These are phyloP conservation scores for Rhizoclosmatium sp. DNA, from an alignment of 192 early-diverging fungal species.

Conservation along the genomic window DNA sequence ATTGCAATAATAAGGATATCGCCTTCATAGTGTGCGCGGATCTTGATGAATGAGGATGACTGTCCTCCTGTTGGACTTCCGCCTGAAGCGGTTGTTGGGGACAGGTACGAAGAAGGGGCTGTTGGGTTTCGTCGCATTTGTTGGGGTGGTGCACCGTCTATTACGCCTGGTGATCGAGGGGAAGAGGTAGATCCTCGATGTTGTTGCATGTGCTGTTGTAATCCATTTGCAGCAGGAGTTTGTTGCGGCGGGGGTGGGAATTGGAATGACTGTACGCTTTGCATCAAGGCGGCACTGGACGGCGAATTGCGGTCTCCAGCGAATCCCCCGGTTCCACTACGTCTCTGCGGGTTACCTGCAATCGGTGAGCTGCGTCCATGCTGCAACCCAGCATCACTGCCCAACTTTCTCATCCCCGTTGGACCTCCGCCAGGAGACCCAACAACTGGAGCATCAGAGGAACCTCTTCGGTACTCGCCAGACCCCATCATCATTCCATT, in stretches of 20 bases:
- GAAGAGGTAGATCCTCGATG: neutral
- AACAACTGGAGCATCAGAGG: neutral
- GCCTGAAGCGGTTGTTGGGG: neutral
- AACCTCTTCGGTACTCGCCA: neutral
- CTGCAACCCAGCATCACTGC: too few relatives aligned
- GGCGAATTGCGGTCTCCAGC: neutral
- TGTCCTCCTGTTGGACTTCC: neutral
- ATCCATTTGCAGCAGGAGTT: neutral
- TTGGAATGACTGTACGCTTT: neutral
- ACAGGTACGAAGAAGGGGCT: neutral
- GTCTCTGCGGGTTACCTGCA: too few relatives aligned
- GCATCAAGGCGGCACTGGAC: neutral
- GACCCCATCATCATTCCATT: constrained; percentile 13
- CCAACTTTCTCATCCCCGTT: too few relatives aligned
- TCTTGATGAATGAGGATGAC: constrained; percentile 60
- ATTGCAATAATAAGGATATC: constrained; percentile 91
- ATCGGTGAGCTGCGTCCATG: too few relatives aligned
- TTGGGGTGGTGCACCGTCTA: neutral
- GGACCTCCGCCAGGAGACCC: too few relatives aligned
- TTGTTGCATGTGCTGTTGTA: neutral
- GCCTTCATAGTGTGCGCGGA: constrained; percentile 88
- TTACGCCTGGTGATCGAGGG: neutral
- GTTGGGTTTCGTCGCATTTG: neutral
- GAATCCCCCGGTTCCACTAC: neutral
- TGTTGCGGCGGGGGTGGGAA: too few relatives aligned